These are phyloP conservation scores for Aspergillus sergii DNA, from an alignment of 2,329 filamentous ascomycete genomes.

Conservation along the genomic window DNA sequence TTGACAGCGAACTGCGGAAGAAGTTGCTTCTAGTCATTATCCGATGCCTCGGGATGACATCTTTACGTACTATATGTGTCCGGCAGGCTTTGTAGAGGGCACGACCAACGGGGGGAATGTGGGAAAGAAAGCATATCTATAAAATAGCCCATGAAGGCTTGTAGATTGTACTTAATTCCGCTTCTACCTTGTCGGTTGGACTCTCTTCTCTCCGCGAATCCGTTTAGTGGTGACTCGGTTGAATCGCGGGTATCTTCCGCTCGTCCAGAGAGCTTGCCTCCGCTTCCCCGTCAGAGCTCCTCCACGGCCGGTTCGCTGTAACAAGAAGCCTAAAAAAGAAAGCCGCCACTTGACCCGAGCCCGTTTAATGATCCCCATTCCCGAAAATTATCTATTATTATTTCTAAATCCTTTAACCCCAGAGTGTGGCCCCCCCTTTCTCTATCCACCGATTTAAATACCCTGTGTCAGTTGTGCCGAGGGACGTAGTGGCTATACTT, in stretches of 20 bases:
- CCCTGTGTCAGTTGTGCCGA: constrained; percentile 20
- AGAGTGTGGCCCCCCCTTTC: constrained; percentile 1
- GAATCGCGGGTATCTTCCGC: constrained; percentile 31
- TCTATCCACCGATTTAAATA: constrained; percentile 17
- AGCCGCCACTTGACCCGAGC: constrained; percentile 29
- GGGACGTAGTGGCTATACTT: constrained; percentile 32
- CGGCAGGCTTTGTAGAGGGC: neutral
- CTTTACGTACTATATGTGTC: neutral
- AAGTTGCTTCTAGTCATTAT: neutral
- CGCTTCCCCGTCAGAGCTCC: constrained; percentile 40
- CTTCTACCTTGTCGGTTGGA: neutral
- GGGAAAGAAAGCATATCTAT: neutral
- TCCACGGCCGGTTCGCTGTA: constrained; percentile 19
- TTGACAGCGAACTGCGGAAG: neutral
- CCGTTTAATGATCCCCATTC: constrained; percentile 22
- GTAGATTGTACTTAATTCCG: neutral
- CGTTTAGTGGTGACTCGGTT: neutral
- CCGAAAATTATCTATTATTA: constrained; percentile 21
- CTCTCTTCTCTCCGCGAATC: constrained; percentile 11
- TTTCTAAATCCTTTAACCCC: constrained; percentile 14
- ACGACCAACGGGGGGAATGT: neutral
- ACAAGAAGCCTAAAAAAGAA: constrained; percentile 15
- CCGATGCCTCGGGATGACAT: constrained; percentile 6
- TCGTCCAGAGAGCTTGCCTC: constrained; percentile 38
- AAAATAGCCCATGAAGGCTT: neutral